phyloP scores from a whole-genome alignment of 192 early-diverging fungal species.

The Backusella parvicylindrica region DNA sequence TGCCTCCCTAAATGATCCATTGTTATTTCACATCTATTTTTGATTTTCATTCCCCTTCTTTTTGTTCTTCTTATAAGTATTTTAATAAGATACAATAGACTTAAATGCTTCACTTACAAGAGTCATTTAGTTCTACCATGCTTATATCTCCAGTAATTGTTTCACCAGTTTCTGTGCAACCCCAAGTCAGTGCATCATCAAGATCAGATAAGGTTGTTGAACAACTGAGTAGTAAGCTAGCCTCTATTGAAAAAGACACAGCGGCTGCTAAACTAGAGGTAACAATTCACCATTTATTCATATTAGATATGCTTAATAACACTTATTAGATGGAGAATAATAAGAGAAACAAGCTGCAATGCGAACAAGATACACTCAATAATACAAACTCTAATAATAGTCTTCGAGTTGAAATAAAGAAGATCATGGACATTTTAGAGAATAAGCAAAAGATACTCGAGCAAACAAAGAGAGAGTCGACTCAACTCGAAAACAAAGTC shows the following conservation, averaged over 20 bases:
- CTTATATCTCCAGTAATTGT: not conserved
- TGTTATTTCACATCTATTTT: not conserved
- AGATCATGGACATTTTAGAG: conserved; percentile 30
- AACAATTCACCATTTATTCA: not conserved
- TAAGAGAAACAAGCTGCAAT: conserved; percentile 5
- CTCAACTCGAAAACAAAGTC: conserved; percentile 18
- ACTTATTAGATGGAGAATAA: conserved; percentile 7
- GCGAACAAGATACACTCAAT: not conserved
- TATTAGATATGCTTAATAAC: not conserved
- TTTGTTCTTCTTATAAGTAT: not conserved
- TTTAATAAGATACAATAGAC: not conserved
- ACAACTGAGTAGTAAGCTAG: not conserved
- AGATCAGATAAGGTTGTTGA: conserved; percentile 11
- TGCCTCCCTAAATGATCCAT: not conserved
- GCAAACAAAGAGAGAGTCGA: conserved; percentile 15
- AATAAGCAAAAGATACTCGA: conserved; percentile 27
- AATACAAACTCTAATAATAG: conserved; percentile 18
- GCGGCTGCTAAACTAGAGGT: conserved; percentile 2
- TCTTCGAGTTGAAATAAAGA: conserved; percentile 16
- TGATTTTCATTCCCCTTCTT: not conserved
- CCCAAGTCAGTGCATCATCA: conserved; percentile 3
- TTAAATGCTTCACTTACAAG: conserved; percentile 2
- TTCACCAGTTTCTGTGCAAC: not conserved
- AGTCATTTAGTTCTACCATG: not conserved
- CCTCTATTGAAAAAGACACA: not conserved